These are phyloP conservation scores for Sclerotiophoma versabilis DNA, from an alignment of 2,329 filamentous ascomycete genomes.

Conservation along the genomic window DNA sequence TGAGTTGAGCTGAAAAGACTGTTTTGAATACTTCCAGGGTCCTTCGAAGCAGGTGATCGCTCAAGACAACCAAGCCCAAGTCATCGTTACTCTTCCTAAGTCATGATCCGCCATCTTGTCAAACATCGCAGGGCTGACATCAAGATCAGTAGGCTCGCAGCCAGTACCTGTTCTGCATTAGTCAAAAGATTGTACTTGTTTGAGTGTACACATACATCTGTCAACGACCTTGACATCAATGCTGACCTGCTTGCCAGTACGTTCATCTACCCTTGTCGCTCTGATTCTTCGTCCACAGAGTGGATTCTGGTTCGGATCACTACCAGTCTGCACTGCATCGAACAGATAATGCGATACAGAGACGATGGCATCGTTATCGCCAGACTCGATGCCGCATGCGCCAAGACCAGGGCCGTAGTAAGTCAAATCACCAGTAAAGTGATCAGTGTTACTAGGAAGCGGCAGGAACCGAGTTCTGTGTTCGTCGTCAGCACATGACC, in stretches of 20 bases:
- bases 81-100: slow-evolving; percentile 56
- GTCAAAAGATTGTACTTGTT: neutral
- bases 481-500: neutral
- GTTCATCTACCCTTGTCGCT: slow-evolving; percentile 58
- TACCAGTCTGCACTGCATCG: slow-evolving; percentile 62
- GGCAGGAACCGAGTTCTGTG: slow-evolving; percentile 54
- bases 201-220: slow-evolving; percentile 57
- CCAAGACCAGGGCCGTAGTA: slow-evolving; percentile 73
- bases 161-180: slow-evolving; percentile 51
- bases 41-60: neutral
- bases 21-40: no score
- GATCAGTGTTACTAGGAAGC: slow-evolving; percentile 59
- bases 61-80: slow-evolving; percentile 59
- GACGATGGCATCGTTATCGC: slow-evolving; percentile 65
- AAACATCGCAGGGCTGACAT: slow-evolving; percentile 59
- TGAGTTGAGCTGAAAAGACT: no score
- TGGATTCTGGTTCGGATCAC: slow-evolving; percentile 67
- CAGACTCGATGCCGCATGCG: slow-evolving; percentile 69
- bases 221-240: slow-evolving; percentile 73
- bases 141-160: slow-evolving; percentile 58
- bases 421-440: slow-evolving; percentile 70
- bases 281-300: slow-evolving; percentile 73
- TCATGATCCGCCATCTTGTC: slow-evolving; percentile 55
- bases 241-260: slow-evolving; percentile 55
- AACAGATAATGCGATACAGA: slow-evolving; percentile 73